Evolutionary conservation across 805 yeast species (phyloP).

Genomic region (Wickerhamiella hasegawae): DNA sequence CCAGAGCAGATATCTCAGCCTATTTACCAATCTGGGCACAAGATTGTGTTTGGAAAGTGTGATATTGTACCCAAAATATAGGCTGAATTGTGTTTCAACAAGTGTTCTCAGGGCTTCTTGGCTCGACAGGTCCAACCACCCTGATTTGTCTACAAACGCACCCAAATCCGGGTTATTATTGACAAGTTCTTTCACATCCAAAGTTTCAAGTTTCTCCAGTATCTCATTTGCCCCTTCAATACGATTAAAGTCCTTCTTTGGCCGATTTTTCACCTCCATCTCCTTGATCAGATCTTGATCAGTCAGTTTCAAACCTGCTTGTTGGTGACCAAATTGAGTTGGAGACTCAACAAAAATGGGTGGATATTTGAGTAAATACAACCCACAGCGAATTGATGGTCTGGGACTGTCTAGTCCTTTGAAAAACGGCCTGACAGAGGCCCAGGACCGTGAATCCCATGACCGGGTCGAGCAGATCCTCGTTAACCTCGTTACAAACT

Average conservation of each 20-base stretch:
- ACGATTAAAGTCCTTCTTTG: too few relatives aligned
- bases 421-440: too few relatives aligned
- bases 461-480: too few relatives aligned
- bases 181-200: background rate
- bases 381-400: conserved; percentile 9
- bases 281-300: too few relatives aligned
- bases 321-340: too few relatives aligned
- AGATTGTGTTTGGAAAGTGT: background rate
- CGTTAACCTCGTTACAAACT: too few relatives aligned
- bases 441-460: too few relatives aligned
- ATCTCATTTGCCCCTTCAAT: background rate
- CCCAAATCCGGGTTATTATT: background rate
- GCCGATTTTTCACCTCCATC: too few relatives aligned
- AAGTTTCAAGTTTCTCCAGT: background rate
- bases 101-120: background rate
- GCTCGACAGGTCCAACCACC: background rate
- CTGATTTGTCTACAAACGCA: background rate
- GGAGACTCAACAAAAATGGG: too few relatives aligned
- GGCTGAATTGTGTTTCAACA: background rate
- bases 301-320: too few relatives aligned
- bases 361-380: background rate
- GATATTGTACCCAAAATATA: background rate
- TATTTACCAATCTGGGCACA: background rate
- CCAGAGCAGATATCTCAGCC: background rate
- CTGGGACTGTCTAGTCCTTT: too few relatives aligned